A percentile compares a stretch with the other conserved stretches of the same genome.
phyloP scores from a whole-genome alignment of 352 stramenopile genomes.

The Phytopythium aichiense region DNA sequence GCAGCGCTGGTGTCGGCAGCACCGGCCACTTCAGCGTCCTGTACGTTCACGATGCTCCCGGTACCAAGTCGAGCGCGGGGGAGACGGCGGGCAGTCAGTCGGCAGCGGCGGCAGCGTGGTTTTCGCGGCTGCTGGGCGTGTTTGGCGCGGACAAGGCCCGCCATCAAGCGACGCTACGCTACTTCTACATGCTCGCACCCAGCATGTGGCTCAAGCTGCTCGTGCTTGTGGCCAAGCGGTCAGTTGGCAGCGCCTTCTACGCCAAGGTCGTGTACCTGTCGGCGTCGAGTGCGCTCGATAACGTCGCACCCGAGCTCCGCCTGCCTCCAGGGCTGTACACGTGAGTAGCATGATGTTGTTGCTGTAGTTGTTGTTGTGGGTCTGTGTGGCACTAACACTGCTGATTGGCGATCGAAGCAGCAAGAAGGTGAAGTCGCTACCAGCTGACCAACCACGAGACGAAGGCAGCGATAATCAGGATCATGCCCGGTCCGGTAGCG shows the following conservation, averaged over 20 bases:
- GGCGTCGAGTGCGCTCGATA: conserved; percentile 38
- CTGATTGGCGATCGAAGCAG: background rate
- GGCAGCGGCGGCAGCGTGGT: conserved; percentile 44
- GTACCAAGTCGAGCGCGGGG: background rate
- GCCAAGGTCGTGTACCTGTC: conserved; percentile 75
- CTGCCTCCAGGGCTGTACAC: conserved; percentile 45
- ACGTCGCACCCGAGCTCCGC: conserved; percentile 40
- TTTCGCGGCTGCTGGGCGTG: conserved; percentile 62
- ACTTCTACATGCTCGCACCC: conserved; percentile 78
- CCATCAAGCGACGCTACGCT: conserved; percentile 52
- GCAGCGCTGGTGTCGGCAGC: conserved; percentile 10
- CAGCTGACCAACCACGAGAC: background rate
- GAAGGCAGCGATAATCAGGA: background rate
- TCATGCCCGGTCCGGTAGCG: background rate
- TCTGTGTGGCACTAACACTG: background rate
- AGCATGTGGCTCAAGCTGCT: conserved; percentile 73
- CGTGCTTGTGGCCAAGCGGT: conserved; percentile 62
- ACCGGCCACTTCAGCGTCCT: conserved; percentile 53
- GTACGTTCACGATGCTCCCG: conserved; percentile 41
- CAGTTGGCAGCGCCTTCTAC: conserved; percentile 61
- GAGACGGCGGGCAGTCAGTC: conserved; percentile 22
- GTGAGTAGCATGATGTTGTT: conserved; percentile 17
- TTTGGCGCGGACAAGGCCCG: conserved; percentile 37
- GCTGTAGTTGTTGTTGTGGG: background rate
- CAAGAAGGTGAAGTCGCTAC: background rate